Conservation (phyloP, 352 stramenopile species). For the Paralagenidium karlingii region DNA sequence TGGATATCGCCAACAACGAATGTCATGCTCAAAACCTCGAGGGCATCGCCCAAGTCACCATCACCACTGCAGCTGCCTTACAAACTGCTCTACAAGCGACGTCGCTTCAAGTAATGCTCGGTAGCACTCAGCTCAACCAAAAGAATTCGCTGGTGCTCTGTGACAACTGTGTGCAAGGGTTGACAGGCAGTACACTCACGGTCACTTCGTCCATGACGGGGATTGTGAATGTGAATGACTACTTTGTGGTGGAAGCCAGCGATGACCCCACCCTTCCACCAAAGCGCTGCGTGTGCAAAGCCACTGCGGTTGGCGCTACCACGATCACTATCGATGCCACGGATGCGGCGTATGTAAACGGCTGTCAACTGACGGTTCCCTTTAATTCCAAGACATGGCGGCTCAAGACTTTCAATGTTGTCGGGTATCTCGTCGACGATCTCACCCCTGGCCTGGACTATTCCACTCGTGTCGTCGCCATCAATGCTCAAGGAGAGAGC, state of each 20-base stretch:
- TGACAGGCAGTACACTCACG: conserved; percentile 21
- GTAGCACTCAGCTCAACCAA: conserved; percentile 15
- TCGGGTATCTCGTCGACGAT: conserved; percentile 34
- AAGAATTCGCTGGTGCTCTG: conserved; percentile 30
- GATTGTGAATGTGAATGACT: conserved; percentile 11
- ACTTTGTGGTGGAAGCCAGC: conserved; percentile 51
- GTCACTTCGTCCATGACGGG: conserved; percentile 18
- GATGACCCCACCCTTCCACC: not conserved
- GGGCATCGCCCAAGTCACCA: conserved; percentile 20
- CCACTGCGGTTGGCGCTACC: no score
- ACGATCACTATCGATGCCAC: conserved; percentile 14
- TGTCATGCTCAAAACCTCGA: conserved; percentile 15
- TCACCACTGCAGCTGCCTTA: conserved; percentile 14
- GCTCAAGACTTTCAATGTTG: conserved; percentile 52
- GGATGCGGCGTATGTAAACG: conserved; percentile 12
- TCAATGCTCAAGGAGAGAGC: conserved; percentile 1
- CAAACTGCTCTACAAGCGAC: conserved; percentile 12
- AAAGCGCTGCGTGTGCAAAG: no score
- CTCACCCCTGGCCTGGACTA: conserved; percentile 58
- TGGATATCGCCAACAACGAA: conserved; percentile 34
- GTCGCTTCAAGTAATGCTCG: conserved; percentile 32
- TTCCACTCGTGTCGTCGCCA: conserved; percentile 35
- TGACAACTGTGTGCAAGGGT: conserved; percentile 37
- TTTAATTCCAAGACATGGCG: conserved; percentile 42
- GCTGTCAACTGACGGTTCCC: conserved; percentile 25